A percentile compares a stretch with the other conserved stretches of the same genome.
Evolutionary conservation across 805 yeast species (phyloP).

Genomic region (Cephaloascus fragrans): DNA sequence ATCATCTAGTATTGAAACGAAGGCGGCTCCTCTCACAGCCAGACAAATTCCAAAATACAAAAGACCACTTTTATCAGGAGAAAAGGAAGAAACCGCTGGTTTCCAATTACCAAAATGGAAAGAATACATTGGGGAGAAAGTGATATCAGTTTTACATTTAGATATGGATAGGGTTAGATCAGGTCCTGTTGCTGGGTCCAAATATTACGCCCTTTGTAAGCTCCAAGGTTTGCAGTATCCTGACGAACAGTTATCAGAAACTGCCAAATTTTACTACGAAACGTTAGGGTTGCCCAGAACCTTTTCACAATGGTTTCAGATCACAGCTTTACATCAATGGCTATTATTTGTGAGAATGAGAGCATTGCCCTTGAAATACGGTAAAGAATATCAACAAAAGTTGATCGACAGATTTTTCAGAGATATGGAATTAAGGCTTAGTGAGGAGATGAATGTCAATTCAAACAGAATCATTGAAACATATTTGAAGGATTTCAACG

Average conservation of each 20-base stretch:
- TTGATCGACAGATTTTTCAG: constrained; percentile 80
- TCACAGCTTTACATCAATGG: constrained; percentile 89
- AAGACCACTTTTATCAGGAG: too few relatives aligned
- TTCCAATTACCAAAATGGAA: constrained; percentile 38
- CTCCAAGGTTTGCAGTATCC: constrained; percentile 72
- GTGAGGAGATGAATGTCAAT: constrained; percentile 76
- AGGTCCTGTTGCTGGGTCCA: constrained; percentile 89
- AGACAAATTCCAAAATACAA: not conserved
- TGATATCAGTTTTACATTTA: constrained; percentile 51
- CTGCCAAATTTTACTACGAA: constrained; percentile 80
- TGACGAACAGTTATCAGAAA: constrained; percentile 58
- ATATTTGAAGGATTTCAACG: constrained; percentile 81
- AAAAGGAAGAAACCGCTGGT: constrained; percentile 19
- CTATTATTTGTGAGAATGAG: constrained; percentile 90
- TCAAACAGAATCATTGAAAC: constrained; percentile 77
- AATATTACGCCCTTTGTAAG: constrained; percentile 80
- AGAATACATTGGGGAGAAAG: constrained; percentile 52
- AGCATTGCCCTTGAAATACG: constrained; percentile 86
- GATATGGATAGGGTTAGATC: constrained; percentile 92
- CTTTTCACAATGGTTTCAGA: constrained; percentile 94
- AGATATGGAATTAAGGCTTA: constrained; percentile 80
- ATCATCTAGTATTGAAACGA: not conserved
- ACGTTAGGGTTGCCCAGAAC: constrained; percentile 76
- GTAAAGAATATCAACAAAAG: constrained; percentile 85
- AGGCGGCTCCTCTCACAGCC: not conserved